These are phyloP conservation scores for Ogataea corticis DNA, from an alignment of 805 yeast genomes.

Conservation along the genomic window DNA sequence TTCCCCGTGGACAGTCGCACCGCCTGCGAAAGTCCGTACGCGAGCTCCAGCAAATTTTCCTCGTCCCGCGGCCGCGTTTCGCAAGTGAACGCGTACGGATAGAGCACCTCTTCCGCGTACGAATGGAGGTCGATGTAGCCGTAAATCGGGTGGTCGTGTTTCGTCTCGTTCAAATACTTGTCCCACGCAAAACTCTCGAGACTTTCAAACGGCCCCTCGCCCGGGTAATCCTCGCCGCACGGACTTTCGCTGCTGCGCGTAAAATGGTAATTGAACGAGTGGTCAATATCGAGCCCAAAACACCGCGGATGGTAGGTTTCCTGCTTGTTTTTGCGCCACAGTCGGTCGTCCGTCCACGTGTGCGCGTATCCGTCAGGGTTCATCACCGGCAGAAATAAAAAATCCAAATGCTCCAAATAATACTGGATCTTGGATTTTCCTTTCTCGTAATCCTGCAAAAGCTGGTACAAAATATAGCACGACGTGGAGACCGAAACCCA, in stretches of 20 bases:
- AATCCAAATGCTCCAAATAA: slow-evolving; percentile 61
- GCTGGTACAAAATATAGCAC: slow-evolving; percentile 51
- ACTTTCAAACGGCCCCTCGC: slow-evolving; percentile 70
- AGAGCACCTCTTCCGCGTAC: slow-evolving; percentile 78
- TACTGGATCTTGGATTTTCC: slow-evolving; percentile 41
- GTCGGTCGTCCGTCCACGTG: slow-evolving; percentile 75
- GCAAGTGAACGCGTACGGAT: slow-evolving; percentile 83
- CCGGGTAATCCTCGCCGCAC: slow-evolving; percentile 83
- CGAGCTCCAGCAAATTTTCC: slow-evolving; percentile 78
- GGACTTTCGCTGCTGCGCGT: slow-evolving; percentile 59
- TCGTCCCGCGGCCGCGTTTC: slow-evolving; percentile 71
- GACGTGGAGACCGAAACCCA: slow-evolving; percentile 80
- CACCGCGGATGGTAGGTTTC: slow-evolving; percentile 66
- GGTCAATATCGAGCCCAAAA: slow-evolving; percentile 84
- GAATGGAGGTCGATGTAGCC: slow-evolving; percentile 86
- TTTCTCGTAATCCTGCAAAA: slow-evolving; percentile 48
- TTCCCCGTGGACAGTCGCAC: slow-evolving; percentile 66
- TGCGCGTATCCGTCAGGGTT: slow-evolving; percentile 92
- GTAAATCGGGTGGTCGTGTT: slow-evolving; percentile 56
- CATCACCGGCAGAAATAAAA: slow-evolving; percentile 76
- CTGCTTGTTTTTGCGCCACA: slow-evolving; percentile 91
- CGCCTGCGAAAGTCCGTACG: slow-evolving; percentile 76
- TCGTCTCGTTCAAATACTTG: slow-evolving; percentile 47
- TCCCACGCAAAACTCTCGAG: slow-evolving; percentile 55
- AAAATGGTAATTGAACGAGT: slow-evolving; percentile 78